Evolutionary conservation across 257 asterid species (phyloP).

Genomic region (Solanum ossicruentum): DNA sequence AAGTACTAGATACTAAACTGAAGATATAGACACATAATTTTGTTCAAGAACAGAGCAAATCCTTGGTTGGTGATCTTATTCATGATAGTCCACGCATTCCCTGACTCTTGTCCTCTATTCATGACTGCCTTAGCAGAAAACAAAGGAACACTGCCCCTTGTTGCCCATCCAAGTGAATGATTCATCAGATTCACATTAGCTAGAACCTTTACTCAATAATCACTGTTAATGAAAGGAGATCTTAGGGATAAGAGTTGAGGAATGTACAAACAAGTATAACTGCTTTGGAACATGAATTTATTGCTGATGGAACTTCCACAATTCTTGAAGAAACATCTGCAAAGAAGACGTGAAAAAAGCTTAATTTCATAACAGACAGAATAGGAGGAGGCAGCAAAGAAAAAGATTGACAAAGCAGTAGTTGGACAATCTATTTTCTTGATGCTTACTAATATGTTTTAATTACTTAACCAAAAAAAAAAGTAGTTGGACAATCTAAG

Average conservation of each 20-base stretch:
- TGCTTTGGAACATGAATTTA: slow-evolving; percentile 58
- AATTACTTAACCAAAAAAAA: no score
- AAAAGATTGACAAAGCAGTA: not conserved
- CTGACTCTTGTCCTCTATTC: not conserved
- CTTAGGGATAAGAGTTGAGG: slow-evolving; percentile 26
- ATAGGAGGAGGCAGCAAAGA: not conserved
- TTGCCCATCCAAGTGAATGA: not conserved
- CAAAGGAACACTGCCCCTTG: not conserved
- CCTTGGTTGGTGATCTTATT: not conserved
- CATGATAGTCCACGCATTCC: not conserved
- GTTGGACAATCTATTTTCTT: not conserved
- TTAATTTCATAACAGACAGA: not conserved
- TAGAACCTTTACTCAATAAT: not conserved
- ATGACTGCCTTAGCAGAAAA: not conserved
- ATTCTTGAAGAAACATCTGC: slow-evolving; percentile 50
- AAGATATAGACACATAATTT: not conserved
- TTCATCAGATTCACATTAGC: not conserved
- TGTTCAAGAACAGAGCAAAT: not conserved
- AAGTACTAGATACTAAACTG: not conserved
- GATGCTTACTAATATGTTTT: no score
- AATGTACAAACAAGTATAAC: slow-evolving; percentile 97
- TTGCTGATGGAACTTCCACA: slow-evolving; percentile 40
- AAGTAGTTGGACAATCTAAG: not conserved
- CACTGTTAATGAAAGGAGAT: not conserved
- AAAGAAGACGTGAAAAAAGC: not conserved